phyloP scores from a whole-genome alignment of 2,329 filamentous ascomycete genomes.

The Colletotrichum navitas region DNA sequence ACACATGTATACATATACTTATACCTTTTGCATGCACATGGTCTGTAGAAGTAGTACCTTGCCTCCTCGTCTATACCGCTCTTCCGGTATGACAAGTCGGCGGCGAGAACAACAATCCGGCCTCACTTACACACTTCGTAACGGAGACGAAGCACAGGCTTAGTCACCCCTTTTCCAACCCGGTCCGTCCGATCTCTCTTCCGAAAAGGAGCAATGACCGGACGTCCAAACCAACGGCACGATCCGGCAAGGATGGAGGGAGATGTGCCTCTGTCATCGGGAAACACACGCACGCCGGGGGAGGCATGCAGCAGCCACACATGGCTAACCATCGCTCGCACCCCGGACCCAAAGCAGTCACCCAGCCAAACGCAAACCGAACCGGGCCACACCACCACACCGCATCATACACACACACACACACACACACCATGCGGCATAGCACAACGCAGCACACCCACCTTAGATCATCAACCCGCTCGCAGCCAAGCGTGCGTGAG shows the following conservation, averaged over 20 bases:
- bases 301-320: constrained; percentile 11
- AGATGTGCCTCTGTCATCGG: constrained; percentile 13
- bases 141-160: constrained; percentile 2
- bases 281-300: not conserved
- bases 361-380: constrained; percentile 13
- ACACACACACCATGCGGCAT: too few relatives aligned
- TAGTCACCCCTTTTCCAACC: constrained; percentile 13
- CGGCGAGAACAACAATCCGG: not conserved
- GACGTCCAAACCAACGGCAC: constrained; percentile 22
- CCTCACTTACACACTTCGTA: not conserved
- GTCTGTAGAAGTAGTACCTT: not conserved
- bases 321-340: not conserved
- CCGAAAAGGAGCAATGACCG: not conserved
- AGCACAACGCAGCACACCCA: not conserved
- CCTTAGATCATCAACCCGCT: not conserved
- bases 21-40: too few relatives aligned
- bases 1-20: too few relatives aligned
- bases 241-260: constrained; percentile 7
- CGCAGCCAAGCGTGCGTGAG: not conserved
- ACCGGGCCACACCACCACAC: not conserved
- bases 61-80: not conserved
- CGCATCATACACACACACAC: not conserved
- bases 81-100: not conserved
- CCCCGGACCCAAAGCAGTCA: not conserved
- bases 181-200: not conserved